Conservation (phyloP, 176 grass and related monocot genomes). For the Cymbopogon citratus region DNA sequence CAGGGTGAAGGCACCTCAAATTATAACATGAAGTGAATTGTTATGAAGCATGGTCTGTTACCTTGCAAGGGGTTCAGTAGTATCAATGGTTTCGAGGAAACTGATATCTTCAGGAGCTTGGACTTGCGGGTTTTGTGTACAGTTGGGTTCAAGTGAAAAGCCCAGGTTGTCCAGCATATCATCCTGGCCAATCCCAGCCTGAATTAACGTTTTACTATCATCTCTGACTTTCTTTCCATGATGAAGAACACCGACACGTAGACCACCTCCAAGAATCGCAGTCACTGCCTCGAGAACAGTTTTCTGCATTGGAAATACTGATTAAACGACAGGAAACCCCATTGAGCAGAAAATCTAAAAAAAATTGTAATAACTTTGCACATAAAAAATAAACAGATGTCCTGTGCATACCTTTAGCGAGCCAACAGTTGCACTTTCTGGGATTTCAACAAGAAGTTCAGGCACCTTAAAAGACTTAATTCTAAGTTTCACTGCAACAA, state of each 20-base stretch:
- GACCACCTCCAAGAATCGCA: slow-evolving; percentile 74
- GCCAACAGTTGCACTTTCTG: slow-evolving; percentile 86
- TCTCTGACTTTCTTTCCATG: slow-evolving; percentile 93
- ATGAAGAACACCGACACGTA: slow-evolving; percentile 67
- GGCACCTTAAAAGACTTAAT: slow-evolving; percentile 98
- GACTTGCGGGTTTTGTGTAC: slow-evolving; percentile 31
- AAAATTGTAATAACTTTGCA: not conserved
- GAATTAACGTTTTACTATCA: slow-evolving; percentile 68
- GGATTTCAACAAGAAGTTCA: slow-evolving; percentile 91
- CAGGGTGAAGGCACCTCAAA: slow-evolving; percentile 11
- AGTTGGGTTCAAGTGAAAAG: slow-evolving; percentile 83
- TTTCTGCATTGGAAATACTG: slow-evolving; percentile 54
- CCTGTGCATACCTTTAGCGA: slow-evolving; percentile 71
- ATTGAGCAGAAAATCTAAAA: not conserved
- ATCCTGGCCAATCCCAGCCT: slow-evolving; percentile 59
- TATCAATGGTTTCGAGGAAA: slow-evolving; percentile 55
- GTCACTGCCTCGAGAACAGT: slow-evolving; percentile 86
- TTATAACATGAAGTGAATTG: not conserved
- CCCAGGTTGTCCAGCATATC: slow-evolving; percentile 57
- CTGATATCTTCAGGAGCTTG: slow-evolving; percentile 43
- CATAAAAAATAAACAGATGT: slow-evolving; percentile 10
- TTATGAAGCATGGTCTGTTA: slow-evolving; percentile 30
- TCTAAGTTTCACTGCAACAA: slow-evolving; percentile 69
- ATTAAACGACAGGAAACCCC: slow-evolving; percentile 23
- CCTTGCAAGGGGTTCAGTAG: slow-evolving; percentile 73